phyloP scores from a whole-genome alignment of 2,329 filamentous ascomycete genomes.

The Moelleriella libera region DNA sequence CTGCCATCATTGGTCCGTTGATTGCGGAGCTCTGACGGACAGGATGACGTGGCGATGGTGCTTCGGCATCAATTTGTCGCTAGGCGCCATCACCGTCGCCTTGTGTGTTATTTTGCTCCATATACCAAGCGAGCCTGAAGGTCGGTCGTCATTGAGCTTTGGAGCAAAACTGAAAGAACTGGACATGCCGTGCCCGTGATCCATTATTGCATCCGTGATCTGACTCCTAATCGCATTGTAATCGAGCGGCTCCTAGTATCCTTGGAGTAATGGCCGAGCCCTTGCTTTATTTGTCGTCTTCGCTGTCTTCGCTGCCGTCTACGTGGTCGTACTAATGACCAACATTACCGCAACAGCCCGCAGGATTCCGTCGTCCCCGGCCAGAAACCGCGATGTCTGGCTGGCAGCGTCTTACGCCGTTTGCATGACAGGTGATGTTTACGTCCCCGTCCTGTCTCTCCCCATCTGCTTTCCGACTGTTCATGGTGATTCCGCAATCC shows the following conservation, averaged over 20 bases:
- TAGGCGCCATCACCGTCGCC: conserved; percentile 30
- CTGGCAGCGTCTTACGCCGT: background rate
- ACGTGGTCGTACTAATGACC: conserved; percentile 26
- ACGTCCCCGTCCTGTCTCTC: background rate
- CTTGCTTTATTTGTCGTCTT: conserved; percentile 37
- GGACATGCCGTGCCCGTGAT: conserved; percentile 32
- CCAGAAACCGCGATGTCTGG: background rate
- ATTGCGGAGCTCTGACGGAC: conserved; percentile 34
- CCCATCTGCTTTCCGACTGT: background rate
- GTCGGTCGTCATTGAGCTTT: conserved; percentile 19
- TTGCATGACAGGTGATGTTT: background rate
- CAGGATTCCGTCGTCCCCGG: background rate
- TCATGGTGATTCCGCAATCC: background rate
- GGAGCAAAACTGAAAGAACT: conserved; percentile 26
- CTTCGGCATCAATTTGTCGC: conserved; percentile 32
- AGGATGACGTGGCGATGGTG: conserved; percentile 38
- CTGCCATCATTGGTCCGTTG: conserved; percentile 34
- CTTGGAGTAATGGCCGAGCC: conserved; percentile 33
- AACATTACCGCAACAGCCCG: background rate
- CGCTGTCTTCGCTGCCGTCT: conserved; percentile 29
- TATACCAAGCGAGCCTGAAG: conserved; percentile 14
- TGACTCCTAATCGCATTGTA: conserved; percentile 41
- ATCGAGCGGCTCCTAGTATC: conserved; percentile 35
- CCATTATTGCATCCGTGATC: conserved; percentile 37
- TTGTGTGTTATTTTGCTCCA: conserved; percentile 31